These are phyloP conservation scores for Nakaseomyces delphensis DNA, from an alignment of 1,139 yeast genomes.

Conservation along the genomic window DNA sequence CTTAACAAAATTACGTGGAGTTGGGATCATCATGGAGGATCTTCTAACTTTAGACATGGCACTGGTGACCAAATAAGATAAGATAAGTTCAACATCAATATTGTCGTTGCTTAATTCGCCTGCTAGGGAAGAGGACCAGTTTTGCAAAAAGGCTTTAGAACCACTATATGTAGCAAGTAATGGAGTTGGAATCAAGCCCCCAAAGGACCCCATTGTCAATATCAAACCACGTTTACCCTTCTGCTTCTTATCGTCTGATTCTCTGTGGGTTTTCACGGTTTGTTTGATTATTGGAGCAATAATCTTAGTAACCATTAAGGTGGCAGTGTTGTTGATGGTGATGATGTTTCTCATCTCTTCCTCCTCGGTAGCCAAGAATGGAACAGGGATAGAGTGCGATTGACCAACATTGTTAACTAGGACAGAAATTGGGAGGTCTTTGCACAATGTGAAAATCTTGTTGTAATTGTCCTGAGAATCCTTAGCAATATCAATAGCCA, in stretches of 20 bases:
- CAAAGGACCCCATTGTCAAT: conserved; percentile 93
- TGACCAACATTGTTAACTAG: conserved; percentile 90
- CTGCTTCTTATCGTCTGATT: conserved; percentile 23
- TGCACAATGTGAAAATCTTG: conserved; percentile 41
- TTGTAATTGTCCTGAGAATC: conserved; percentile 43
- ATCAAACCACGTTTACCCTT: conserved; percentile 54
- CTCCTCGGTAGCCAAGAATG: conserved; percentile 71
- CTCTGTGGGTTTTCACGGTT: conserved; percentile 36
- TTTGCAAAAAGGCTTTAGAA: conserved; percentile 87
- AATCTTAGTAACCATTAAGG: conserved; percentile 72
- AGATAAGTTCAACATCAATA: conserved; percentile 76
- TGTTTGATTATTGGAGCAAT: conserved; percentile 58
- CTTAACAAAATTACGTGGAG: conserved; percentile 67
- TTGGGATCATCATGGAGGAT: conserved; percentile 69
- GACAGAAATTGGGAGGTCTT: conserved; percentile 51
- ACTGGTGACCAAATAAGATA: conserved; percentile 89
- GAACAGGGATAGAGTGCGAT: conserved; percentile 91
- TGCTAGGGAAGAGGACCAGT: conserved; percentile 87
- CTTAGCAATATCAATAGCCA: conserved; percentile 70
- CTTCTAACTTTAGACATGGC: conserved; percentile 91
- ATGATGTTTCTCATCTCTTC: conserved; percentile 70
- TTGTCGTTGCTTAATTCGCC: conserved; percentile 63
- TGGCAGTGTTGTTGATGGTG: conserved; percentile 77
- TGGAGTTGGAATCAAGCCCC: conserved; percentile 90
- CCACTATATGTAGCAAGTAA: conserved; percentile 91